These are phyloP conservation scores for Phanerochaete carnosa DNA, from an alignment of 768 basidiomycete genomes.

Conservation along the genomic window DNA sequence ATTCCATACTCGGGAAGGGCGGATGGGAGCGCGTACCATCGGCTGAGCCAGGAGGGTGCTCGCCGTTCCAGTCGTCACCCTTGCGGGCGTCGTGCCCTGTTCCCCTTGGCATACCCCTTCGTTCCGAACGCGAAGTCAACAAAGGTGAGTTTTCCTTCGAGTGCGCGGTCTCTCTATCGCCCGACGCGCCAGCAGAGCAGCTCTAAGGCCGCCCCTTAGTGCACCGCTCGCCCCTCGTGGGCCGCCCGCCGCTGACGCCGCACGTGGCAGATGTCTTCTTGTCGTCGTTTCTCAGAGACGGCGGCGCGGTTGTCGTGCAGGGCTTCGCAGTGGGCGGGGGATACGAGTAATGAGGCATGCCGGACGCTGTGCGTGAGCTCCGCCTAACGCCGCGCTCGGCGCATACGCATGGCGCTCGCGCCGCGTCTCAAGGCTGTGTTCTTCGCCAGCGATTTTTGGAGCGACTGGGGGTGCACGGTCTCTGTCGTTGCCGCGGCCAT, in stretches of 20 bases:
- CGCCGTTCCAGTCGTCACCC: too few relatives aligned
- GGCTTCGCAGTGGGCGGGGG: constrained; percentile 50
- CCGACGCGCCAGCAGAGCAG: not conserved
- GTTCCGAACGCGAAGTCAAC: constrained; percentile 75
- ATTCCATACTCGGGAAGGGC: constrained; percentile 81
- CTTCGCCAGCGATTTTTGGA: constrained; percentile 60
- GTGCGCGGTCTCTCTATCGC: constrained; percentile 48
- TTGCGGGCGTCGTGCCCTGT: too few relatives aligned
- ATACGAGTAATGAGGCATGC: constrained; percentile 53
- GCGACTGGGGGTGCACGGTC: constrained; percentile 42
- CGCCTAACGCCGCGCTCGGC: constrained; percentile 40
- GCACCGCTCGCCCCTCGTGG: constrained; percentile 36
- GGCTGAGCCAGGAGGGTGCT: constrained; percentile 90
- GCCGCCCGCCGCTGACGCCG: constrained; percentile 40
- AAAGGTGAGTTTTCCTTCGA: constrained; percentile 62
- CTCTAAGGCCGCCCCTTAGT: constrained; percentile 15
- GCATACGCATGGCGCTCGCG: constrained; percentile 49
- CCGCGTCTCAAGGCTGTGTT: constrained; percentile 53
- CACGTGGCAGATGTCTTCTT: constrained; percentile 82
- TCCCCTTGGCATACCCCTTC: constrained; percentile 78
- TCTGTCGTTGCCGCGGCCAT: constrained; percentile 4
- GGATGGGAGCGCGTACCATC: constrained; percentile 65
- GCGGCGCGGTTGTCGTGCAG: constrained; percentile 53
- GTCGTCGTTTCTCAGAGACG: constrained; percentile 58
- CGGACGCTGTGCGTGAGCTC: constrained; percentile 73